Base-by-base conservation (phyloP, 768 basidiomycete species). In the Russula sp. region DNA sequence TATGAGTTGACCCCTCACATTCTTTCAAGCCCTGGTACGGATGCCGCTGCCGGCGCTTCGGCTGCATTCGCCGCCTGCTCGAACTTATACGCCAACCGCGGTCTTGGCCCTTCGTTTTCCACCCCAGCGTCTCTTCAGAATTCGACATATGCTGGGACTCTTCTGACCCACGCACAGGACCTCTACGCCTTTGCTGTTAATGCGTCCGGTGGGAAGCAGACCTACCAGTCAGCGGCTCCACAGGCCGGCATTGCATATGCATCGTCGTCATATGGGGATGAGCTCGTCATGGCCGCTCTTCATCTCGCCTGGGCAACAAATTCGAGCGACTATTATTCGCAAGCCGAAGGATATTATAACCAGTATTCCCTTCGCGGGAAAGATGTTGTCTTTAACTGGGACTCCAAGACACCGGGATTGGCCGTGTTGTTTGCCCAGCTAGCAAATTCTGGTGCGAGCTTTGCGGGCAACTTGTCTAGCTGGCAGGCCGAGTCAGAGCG, bases 51-150 rank as follows among this genome's bases (percentile, higher is more conserved):
- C 0, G 81, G 83, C 48, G 83, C 88, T 6, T 84, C 94, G 2
- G 88, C 91, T 2, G 93, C 95, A 16, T 94, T 97, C 70, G 81
- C 94, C 13, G 83, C 93, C 0, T 93, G 90, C 67, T 87, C 94
- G 2, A 81, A 83, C 61, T 79, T 98, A 34, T 98, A 97, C 69
- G 78, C 83, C 63, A 79, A 79, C 67, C 78, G 76, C 63, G 68
- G 77, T 39, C 81, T 90, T 68, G 78, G 80, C 47, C 76, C 77
- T 39, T 74, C 79, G 5, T 81, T 79, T 61, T 77, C 83, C 16
- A 58, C 82, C 1, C 83, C 86, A 16, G 86, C 88, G 1, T 82
- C 85, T 0, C 77, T 96, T 32, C 77, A 79, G 54, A 89, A 97
- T 69, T 73, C 82, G 1, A 81, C 84, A 1, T 97, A 96, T 69